Evolutionary conservation across 805 yeast genomes (phyloP).

Genomic region (Saturnispora mendoncae): DNA sequence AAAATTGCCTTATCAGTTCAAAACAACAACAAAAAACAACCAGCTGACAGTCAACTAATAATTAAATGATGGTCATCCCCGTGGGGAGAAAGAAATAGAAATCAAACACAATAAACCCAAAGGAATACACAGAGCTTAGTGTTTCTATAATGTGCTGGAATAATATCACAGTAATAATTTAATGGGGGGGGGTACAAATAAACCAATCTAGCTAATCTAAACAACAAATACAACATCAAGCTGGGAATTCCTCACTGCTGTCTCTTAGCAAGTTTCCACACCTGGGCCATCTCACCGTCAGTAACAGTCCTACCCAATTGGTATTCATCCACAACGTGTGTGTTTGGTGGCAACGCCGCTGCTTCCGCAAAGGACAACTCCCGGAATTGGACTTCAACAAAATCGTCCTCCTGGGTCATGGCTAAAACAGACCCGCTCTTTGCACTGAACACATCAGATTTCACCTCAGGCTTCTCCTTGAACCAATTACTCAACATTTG

Average conservation of each 20-base stretch:
- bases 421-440: constrained; percentile 6
- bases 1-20: constrained; percentile 1
- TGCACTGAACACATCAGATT: neutral
- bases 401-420: constrained; percentile 30
- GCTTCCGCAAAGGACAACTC: constrained; percentile 47
- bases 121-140: no score
- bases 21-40: neutral
- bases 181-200: no score
- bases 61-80: no score
- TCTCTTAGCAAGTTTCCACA: constrained; percentile 17
- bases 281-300: constrained; percentile 22
- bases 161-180: no score
- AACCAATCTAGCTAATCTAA: no score
- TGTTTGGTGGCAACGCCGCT: constrained; percentile 28
- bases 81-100: no score
- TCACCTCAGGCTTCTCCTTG: neutral
- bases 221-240: no score
- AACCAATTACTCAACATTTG: constrained; percentile 7
- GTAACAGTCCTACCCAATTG: constrained; percentile 28
- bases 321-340: constrained; percentile 23
- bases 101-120: no score
- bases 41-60: neutral
- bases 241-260: constrained; percentile 14
- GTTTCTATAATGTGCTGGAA: no score
- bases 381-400: constrained; percentile 38